phyloP scores from a whole-genome alignment of 805 yeast genomes.

The Naumovozyma baii region DNA sequence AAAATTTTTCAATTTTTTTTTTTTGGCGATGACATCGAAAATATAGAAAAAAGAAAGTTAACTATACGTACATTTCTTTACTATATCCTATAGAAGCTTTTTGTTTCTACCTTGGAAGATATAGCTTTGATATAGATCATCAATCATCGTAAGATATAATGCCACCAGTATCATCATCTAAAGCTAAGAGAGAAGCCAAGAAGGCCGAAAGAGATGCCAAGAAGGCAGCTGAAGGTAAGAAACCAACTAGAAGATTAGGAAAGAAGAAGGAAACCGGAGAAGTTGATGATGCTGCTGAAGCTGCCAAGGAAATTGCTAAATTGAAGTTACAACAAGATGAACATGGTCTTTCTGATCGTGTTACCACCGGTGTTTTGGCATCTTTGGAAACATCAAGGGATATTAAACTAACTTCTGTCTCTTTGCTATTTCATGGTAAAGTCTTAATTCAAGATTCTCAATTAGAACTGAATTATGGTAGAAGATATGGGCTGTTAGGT shows the following conservation, averaged over 20 bases:
- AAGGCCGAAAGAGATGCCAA: slow-evolving; percentile 94
- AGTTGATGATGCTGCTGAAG: slow-evolving; percentile 44
- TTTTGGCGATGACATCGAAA: not conserved
- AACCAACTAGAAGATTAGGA: slow-evolving; percentile 32
- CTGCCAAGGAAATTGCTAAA: slow-evolving; percentile 69
- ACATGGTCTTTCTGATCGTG: slow-evolving; percentile 93
- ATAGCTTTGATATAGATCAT: no score
- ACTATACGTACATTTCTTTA: no score
- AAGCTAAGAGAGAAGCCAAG: slow-evolving; percentile 92
- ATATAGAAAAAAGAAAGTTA: no score
- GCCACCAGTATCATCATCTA: slow-evolving; percentile 70
- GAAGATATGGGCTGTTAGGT: slow-evolving; percentile 95
- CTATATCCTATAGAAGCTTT: no score
- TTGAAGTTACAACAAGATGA: slow-evolving; percentile 89
- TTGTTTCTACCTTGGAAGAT: no score
- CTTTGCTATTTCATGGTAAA: slow-evolving; percentile 94
- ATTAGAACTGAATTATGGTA: slow-evolving; percentile 90
- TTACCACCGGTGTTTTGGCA: slow-evolving; percentile 91
- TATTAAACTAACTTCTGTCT: slow-evolving; percentile 80
- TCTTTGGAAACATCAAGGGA: slow-evolving; percentile 87
- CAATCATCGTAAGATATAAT: slow-evolving; percentile 7
- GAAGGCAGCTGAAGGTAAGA: slow-evolving; percentile 74
- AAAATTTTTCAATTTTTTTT: not conserved
- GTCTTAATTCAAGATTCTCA: slow-evolving; percentile 87
- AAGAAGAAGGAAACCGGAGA: slow-evolving; percentile 33